Conservation (phyloP, 2,329 filamentous ascomycete species). For the Thelonectria discophora region DNA sequence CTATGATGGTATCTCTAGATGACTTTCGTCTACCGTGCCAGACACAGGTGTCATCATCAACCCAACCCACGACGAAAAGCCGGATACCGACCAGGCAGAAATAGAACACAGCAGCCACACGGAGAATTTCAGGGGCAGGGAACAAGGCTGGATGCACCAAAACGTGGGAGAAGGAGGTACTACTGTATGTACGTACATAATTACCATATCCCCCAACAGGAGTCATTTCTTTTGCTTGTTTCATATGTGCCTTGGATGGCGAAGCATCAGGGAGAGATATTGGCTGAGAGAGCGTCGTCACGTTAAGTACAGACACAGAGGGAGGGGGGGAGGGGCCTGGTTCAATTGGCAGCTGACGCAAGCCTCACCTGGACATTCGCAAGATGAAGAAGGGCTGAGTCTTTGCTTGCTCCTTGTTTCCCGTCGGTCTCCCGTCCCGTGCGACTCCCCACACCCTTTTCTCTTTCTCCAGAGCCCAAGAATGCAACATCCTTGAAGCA, state of each 20-base stretch:
- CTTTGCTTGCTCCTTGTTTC: background rate
- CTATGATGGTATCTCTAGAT: no score
- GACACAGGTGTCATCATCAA: background rate
- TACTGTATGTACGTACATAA: no score
- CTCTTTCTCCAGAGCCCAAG: no score
- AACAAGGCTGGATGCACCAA: slow-evolving; percentile 12
- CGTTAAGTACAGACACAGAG: no score
- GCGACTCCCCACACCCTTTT: background rate
- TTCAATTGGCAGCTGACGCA: background rate
- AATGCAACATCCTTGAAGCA: no score
- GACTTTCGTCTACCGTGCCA: no score
- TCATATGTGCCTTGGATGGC: no score
- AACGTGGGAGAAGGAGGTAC: slow-evolving; percentile 3
- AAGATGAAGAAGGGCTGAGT: background rate
- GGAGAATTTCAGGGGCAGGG: slow-evolving; percentile 5
- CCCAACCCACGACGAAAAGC: slow-evolving; percentile 3
- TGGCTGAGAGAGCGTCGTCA: no score
- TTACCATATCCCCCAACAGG: no score
- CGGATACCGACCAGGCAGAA: background rate
- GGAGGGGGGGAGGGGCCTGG: no score
- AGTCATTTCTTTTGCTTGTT: no score
- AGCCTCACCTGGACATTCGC: background rate
- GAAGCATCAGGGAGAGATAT: no score
- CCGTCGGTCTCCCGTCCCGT: background rate
- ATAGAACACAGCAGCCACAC: background rate